Conservation (phyloP, 176 grass and related monocot genomes). For the Lolium perenne region DNA sequence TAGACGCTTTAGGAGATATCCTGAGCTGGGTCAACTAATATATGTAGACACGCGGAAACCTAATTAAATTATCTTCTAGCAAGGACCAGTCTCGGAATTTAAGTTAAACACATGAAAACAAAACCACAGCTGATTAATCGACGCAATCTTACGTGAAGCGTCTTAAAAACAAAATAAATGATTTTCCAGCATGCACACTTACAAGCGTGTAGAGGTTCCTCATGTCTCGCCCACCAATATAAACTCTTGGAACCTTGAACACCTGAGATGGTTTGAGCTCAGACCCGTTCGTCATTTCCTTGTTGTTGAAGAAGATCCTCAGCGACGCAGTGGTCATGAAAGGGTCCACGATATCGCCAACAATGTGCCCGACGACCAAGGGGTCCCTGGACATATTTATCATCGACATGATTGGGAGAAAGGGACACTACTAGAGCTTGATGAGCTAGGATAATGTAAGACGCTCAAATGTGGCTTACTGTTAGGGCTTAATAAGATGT, state of each 20-base stretch:
- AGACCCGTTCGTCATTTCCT: slow-evolving; percentile 75
- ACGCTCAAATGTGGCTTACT: slow-evolving; percentile 49
- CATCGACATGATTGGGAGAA: slow-evolving; percentile 8
- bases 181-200: slow-evolving; percentile 33
- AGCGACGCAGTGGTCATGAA: slow-evolving; percentile 60
- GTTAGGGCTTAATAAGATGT: slow-evolving; percentile 27
- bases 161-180: background rate
- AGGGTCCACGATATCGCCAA: slow-evolving; percentile 85
- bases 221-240: slow-evolving; percentile 72
- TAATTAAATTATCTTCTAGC: background rate
- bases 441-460: slow-evolving; percentile 22
- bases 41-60: slow-evolving; percentile 2
- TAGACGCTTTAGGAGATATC: slow-evolving; percentile 34
- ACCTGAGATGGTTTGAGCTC: slow-evolving; percentile 92
- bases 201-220: slow-evolving; percentile 93
- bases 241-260: slow-evolving; percentile 59
- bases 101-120: background rate
- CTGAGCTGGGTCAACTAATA: slow-evolving; percentile 40
- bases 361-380: slow-evolving; percentile 70
- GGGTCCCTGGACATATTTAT: slow-evolving; percentile 88
- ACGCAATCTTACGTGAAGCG: background rate
- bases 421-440: background rate
- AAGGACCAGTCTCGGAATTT: slow-evolving; percentile 23
- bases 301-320: slow-evolving; percentile 76
- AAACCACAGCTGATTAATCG: background rate